Conservation (phyloP, 2,329 filamentous ascomycete genomes). For the Drechslera avenae region DNA sequence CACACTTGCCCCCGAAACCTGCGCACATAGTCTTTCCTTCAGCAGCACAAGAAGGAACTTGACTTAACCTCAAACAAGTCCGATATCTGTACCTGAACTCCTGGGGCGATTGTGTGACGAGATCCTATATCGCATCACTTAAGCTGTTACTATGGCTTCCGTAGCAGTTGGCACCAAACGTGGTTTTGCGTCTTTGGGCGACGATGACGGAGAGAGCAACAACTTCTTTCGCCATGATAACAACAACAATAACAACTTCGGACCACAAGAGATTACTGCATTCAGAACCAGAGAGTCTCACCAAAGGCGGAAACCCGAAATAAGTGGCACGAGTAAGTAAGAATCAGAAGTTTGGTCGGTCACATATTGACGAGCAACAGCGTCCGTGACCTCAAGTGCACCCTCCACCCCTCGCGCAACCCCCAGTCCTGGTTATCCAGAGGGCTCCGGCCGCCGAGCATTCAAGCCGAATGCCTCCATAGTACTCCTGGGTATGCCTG, state of each 20-base stretch:
- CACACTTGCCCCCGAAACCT: background rate
- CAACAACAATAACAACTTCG: constrained; percentile 5
- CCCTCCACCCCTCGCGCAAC: constrained; percentile 40
- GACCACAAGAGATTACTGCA: constrained; percentile 1
- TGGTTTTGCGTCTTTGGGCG: constrained; percentile 11
- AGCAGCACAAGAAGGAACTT: background rate
- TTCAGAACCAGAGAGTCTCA: constrained; percentile 1
- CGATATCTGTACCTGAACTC: background rate
- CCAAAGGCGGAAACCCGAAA: constrained; percentile 13
- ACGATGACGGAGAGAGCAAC: constrained; percentile 9
- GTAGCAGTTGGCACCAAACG: constrained; percentile 8
- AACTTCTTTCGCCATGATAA: constrained; percentile 1
- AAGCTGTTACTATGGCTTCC: constrained; percentile 5
- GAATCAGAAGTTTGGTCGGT: background rate
- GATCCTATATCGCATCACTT: background rate
- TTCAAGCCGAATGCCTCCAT: constrained; percentile 71
- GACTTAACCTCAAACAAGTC: background rate
- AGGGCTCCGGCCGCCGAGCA: constrained; percentile 34
- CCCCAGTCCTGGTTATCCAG: constrained; percentile 22
- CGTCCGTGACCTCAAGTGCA: constrained; percentile 31
- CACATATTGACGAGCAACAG: constrained; percentile 18
- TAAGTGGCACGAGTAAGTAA: constrained; percentile 18
- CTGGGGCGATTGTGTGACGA: background rate
- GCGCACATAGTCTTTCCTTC: background rate
- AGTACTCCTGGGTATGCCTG: constrained; percentile 73